Conservation (phyloP, 257 asterid genomes). For the Ligustrum vulgare region DNA sequence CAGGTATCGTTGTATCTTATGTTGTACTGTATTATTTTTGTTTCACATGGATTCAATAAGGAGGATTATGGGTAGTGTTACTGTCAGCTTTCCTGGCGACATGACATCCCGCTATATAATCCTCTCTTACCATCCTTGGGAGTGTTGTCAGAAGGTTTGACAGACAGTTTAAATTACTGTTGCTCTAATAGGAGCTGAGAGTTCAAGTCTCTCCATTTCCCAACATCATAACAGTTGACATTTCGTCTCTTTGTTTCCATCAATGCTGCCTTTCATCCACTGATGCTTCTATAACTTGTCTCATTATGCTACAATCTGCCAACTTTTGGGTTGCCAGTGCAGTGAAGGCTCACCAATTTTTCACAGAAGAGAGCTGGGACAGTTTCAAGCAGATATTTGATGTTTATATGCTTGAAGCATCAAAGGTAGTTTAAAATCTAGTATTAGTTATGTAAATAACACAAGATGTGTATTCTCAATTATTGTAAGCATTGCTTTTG, state of each 20-base stretch:
- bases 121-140: constrained; percentile 76
- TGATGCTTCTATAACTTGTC: constrained; percentile 15
- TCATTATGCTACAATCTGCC: constrained; percentile 40
- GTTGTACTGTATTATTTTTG: constrained; percentile 23
- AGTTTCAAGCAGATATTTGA: constrained; percentile 92
- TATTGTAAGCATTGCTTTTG: neutral
- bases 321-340: constrained; percentile 82
- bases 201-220: constrained; percentile 99
- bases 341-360: constrained; percentile 87
- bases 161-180: constrained; percentile 95
- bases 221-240: constrained; percentile 40
- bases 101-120: constrained; percentile 89
- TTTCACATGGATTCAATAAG: constrained; percentile 29
- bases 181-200: constrained; percentile 99
- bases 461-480: neutral
- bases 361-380: constrained; percentile 94
- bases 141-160: constrained; percentile 99
- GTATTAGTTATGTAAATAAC: constrained; percentile 9
- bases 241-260: constrained; percentile 19
- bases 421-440: constrained; percentile 64
- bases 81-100: constrained; percentile 98
- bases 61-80: constrained; percentile 98
- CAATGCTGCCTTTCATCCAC: constrained; percentile 19
- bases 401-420: constrained; percentile 84
- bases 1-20: constrained; percentile 79